Evolutionary conservation across 225 moss, liverwort and hornwort species (phyloP), one percentile per base, ranked within the genome.

Genomic region (Sphagnum contortum): DNA sequence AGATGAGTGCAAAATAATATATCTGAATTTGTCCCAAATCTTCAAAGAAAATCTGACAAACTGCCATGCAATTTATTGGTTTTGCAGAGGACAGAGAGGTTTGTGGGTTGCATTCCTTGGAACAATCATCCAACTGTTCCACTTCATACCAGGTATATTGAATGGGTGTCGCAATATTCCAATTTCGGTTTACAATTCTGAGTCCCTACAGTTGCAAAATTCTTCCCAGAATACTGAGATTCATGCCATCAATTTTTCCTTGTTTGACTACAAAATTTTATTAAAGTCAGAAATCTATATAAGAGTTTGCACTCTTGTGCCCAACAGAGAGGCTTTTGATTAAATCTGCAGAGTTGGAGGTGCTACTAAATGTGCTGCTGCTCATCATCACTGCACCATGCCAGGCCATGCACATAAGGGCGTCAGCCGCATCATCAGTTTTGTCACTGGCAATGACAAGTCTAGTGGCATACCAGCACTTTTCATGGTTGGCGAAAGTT

Each of bases 21-120:
- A 29, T 29, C 29, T 29, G 29, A 29, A 0, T 29, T 29, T 29
- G 29, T 29, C 0, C 29, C 29, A 29, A 29, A 29, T 29, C 29
- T 29, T 29, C 0, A 29, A 29, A 29, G 29, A 29, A 29, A 29
- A 29, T 29, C 29, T 29, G 29, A 29, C 29, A 29, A 29, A 29
- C 29, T 29, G 29, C 29, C 44, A 13, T 13, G 46, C 50, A 47
- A 49, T 13, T 44, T 29, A 57, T 49, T 52, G 57, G 4, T 59
- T 47, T 12, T 50, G 47, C 74, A 83, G 79, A 49, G 76, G 79
- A 48, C 79, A 79, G 44, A 79, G 71, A 47, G 79, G 83, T 12
- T 45, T 74, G 14, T 83, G 83, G 80, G 64, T 70, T 8, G 73
- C 66, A 9, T 83, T 76, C 74, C 0, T 80, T 29, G 76, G 66